Base-by-base conservation (phyloP, 176 grass and related monocot species). In the Alloteropsis semialata region DNA sequence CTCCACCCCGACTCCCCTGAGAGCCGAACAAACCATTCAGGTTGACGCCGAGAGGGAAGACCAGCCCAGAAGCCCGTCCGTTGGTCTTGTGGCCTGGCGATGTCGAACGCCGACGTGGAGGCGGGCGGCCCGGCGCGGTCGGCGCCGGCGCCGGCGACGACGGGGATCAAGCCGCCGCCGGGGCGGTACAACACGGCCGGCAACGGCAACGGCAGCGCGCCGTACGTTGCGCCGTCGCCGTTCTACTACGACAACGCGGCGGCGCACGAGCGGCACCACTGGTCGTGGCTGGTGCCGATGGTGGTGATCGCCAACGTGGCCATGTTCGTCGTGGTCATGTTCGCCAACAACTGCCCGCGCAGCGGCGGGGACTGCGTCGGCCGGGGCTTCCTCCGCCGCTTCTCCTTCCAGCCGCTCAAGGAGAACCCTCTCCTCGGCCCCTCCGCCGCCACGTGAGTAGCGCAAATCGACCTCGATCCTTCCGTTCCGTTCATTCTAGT, bases 321-420 rank as follows among this genome's bases (percentile, higher is more conserved):
- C 75, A 63, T 93, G 80, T 97, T 97, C 65, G 17, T 97, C 21
- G 78, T 91, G 14, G 84, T 88, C 50, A 91, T 97, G 94, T 88
- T 89, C 73, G 75, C 85, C 66, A 97, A 97, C 85, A 54, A 97
- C 77, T 97, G 94, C 88, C 94, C 94, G 0, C 55, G 75, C 78
- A 32, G 82, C 82, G 74, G 87, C 81, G 69, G 21, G 8, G 60
- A 37, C 77, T 97, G 94, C 84, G 33, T 93, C 54, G 88, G 81
- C 70, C 19, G 51, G 37, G 4, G 65, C 21, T 85, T 89, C 86
- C 88, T 97, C 77, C 81, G 14, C 30, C 90, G 90, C 69, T 83
- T 96, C 56, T 96, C 93, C 49, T 96, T 96, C 75, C 88, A 96
- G 90, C 93, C 93, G n/a, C 82, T 90, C 88, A 92, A 79, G 84